Conservation (phyloP, 1,139 yeast genomes). For the Sugiyamaella grinbergsii region DNA sequence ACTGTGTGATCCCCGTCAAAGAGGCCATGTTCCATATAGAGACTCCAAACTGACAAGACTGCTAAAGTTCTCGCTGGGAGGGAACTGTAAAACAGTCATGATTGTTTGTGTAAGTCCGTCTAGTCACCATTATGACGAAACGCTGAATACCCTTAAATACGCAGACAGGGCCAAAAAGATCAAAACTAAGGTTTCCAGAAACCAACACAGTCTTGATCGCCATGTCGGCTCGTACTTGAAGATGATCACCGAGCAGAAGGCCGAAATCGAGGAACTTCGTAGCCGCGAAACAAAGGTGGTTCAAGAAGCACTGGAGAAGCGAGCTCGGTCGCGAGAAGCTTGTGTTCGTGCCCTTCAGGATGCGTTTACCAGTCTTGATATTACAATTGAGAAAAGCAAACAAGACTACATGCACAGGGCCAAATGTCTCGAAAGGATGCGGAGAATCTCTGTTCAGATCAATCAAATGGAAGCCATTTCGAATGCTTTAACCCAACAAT, state of each 20-base stretch:
- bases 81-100: constrained; percentile 94
- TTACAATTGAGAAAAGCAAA: constrained; percentile 27
- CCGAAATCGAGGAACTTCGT: constrained; percentile 72
- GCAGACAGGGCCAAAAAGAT: constrained; percentile 91
- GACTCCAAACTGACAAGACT: constrained; percentile 86
- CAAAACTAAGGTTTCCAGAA: constrained; percentile 75
- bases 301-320: constrained; percentile 36
- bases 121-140: constrained; percentile 84
- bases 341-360: constrained; percentile 30
- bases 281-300: constrained; percentile 53
- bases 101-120: constrained; percentile 92
- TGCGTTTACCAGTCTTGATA: constrained; percentile 30
- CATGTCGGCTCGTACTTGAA: constrained; percentile 87
- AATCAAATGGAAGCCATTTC: constrained; percentile 26
- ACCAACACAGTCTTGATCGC: constrained; percentile 73
- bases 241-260: constrained; percentile 81
- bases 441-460: constrained; percentile 28
- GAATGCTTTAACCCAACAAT: constrained; percentile 3
- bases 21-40: constrained; percentile 83
- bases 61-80: constrained; percentile 87
- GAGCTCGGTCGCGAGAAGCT: constrained; percentile 25
- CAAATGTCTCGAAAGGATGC: constrained; percentile 27
- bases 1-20: constrained; percentile 64
- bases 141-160: constrained; percentile 83
- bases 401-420: constrained; percentile 28